phyloP scores from a whole-genome alignment of 805 yeast species.

The Cyberlindnera samutprakarnensis region DNA sequence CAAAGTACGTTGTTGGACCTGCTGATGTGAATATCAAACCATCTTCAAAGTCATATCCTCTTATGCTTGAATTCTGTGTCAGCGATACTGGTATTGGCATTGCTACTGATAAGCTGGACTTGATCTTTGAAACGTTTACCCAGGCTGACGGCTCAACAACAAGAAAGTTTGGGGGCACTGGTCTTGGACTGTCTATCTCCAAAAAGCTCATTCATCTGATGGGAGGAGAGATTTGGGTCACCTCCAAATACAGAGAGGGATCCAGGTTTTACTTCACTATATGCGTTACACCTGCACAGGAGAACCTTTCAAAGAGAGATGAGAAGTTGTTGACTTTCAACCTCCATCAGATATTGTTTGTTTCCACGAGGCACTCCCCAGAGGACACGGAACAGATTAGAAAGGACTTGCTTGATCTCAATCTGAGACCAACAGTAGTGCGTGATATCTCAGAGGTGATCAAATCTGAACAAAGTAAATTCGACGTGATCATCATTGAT shows the following conservation, averaged over 20 bases:
- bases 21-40: conserved; percentile 16
- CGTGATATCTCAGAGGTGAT: conserved; percentile 49
- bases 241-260: conserved; percentile 72
- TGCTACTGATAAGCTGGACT: conserved; percentile 73
- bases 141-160: conserved; percentile 95
- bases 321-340: conserved; percentile 68
- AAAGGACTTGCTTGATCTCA: conserved; percentile 42
- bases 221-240: conserved; percentile 95
- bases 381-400: conserved; percentile 44
- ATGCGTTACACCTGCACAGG: conserved; percentile 64
- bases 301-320: conserved; percentile 51
- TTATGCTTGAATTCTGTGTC: conserved; percentile 72
- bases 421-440: conserved; percentile 57
- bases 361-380: conserved; percentile 54
- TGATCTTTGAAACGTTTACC: conserved; percentile 84
- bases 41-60: conserved; percentile 22
- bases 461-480: conserved; percentile 43
- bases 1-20: conserved; percentile 21
- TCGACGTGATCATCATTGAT: conserved; percentile 79
- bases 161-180: conserved; percentile 90
- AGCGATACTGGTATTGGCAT: conserved; percentile 90
- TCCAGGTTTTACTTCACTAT: conserved; percentile 80
- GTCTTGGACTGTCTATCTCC: conserved; percentile 81
- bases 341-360: conserved; percentile 61
- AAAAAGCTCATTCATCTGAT: conserved; percentile 79